phyloP scores from a whole-genome alignment of 2,329 filamentous ascomycete genomes.

The Verticillium albo-atrum region DNA sequence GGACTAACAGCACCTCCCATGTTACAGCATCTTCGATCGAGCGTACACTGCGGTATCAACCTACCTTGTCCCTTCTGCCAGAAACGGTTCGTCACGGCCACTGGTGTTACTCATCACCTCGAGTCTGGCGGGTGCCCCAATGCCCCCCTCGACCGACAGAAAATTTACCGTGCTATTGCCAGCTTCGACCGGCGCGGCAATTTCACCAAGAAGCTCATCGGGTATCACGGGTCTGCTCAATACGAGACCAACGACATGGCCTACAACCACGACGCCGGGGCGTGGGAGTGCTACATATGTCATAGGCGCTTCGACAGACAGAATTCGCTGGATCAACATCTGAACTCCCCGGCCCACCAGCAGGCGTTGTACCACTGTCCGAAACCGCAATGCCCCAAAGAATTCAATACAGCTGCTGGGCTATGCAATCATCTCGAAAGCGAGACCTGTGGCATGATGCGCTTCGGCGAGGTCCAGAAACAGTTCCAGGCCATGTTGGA shows the following conservation, averaged over 20 bases:
- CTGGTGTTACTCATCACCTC: constrained; percentile 51
- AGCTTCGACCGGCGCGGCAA: constrained; percentile 38
- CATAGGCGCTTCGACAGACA: constrained; percentile 32
- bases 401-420: constrained; percentile 33
- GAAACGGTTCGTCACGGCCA: constrained; percentile 39
- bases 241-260: constrained; percentile 33
- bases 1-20: background rate
- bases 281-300: constrained; percentile 53
- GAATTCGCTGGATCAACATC: constrained; percentile 41
- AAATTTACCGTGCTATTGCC: constrained; percentile 40
- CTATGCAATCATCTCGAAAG: constrained; percentile 40
- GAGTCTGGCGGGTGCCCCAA: constrained; percentile 48
- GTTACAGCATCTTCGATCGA: constrained; percentile 54
- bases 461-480: constrained; percentile 30
- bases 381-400: constrained; percentile 22
- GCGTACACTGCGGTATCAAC: constrained; percentile 36
- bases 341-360: constrained; percentile 45
- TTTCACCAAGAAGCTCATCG: constrained; percentile 49
- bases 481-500: constrained; percentile 2
- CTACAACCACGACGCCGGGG: constrained; percentile 34
- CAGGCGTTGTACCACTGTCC: constrained; percentile 35
- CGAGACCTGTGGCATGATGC: constrained; percentile 31
- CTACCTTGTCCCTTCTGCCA: constrained; percentile 54
- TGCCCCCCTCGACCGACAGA: constrained; percentile 42
- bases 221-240: constrained; percentile 29